phyloP scores from a whole-genome alignment of 164 flowering plant genomes.

The Vitis amurensis region DNA sequence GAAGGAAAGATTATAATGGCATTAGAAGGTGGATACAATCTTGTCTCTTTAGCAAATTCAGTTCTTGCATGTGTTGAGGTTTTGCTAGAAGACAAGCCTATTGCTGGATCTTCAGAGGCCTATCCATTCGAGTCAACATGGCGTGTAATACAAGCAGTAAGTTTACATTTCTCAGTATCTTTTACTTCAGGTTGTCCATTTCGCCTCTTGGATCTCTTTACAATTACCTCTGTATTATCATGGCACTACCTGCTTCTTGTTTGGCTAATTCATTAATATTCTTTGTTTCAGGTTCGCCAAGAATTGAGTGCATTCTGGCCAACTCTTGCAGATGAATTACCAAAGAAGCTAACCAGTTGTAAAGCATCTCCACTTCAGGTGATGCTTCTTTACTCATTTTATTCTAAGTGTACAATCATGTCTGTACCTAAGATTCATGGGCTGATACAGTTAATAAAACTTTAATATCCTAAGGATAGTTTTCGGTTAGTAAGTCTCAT shows the following conservation, averaged over 20 bases:
- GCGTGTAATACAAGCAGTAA: slow-evolving; percentile 84
- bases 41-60: slow-evolving; percentile 77
- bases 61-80: slow-evolving; percentile 78
- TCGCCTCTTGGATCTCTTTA: slow-evolving; percentile 1
- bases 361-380: slow-evolving; percentile 47
- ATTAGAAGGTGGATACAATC: slow-evolving; percentile 97
- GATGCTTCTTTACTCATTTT: slow-evolving; percentile 1
- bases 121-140: slow-evolving; percentile 93
- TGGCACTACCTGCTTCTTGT: neutral
- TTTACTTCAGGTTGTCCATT: neutral
- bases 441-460: too few species aligned
- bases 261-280: neutral
- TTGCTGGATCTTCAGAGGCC: slow-evolving; percentile 50
- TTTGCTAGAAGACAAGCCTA: slow-evolving; percentile 60
- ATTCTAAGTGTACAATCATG: neutral
- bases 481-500: too few species aligned
- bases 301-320: slow-evolving; percentile 74
- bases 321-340: slow-evolving; percentile 55
- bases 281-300: slow-evolving; percentile 66
- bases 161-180: neutral
- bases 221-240: neutral
- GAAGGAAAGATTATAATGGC: slow-evolving; percentile 80
- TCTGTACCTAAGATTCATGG: too few species aligned
- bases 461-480: too few species aligned
- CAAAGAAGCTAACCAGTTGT: slow-evolving; percentile 39